A percentile compares a stretch with the other conserved stretches of the same genome.
Evolutionary conservation across 2,329 filamentous ascomycete species (phyloP).

Genomic region (Myriosclerotinia duriaeana): DNA sequence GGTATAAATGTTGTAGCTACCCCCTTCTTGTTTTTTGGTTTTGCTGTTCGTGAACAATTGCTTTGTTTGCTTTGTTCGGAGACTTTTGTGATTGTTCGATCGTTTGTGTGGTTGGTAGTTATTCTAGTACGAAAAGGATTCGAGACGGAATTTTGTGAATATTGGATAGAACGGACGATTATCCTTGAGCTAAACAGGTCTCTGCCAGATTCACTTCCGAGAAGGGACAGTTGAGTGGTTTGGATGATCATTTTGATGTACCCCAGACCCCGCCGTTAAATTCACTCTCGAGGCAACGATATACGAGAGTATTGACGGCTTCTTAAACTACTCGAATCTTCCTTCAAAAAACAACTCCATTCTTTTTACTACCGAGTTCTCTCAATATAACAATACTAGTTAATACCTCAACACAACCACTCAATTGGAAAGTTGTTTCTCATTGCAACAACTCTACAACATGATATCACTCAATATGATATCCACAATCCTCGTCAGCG

Average conservation of each 20-base stretch:
- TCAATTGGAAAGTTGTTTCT: neutral
- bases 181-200: neutral
- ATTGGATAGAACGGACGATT: neutral
- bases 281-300: slow-evolving; percentile 6
- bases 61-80: neutral
- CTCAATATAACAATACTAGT: neutral
- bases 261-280: slow-evolving; percentile 3
- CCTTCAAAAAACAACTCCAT: neutral
- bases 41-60: neutral
- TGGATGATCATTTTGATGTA: neutral
- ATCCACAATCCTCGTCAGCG: slow-evolving; percentile 2
- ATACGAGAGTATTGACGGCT: neutral
- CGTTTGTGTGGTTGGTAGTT: neutral
- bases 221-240: neutral
- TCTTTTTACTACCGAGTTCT: neutral
- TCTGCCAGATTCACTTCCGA: neutral
- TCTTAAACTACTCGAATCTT: neutral
- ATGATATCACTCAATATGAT: slow-evolving; percentile 12
- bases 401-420: neutral
- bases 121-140: neutral
- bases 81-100: neutral
- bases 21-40: neutral
- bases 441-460: neutral
- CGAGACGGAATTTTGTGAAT: too few species aligned
- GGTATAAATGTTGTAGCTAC: neutral